Conservation (phyloP, 306 rosid species). For the Cicer yamashitae region DNA sequence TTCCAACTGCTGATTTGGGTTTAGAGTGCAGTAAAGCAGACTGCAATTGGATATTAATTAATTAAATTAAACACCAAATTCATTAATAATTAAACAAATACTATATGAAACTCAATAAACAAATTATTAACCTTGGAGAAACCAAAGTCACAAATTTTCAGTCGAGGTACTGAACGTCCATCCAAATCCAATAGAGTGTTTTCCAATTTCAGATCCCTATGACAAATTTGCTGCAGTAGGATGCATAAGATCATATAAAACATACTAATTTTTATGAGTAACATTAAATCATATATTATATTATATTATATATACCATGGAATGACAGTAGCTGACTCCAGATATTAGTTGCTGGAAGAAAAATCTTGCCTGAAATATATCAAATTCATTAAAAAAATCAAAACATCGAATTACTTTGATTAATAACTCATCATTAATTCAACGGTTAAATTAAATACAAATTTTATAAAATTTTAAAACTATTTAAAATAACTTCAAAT, state of each 20-base stretch:
- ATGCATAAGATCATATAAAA: conserved; percentile 8
- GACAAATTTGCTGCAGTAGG: conserved; percentile 79
- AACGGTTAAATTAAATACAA: no score
- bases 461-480: no score
- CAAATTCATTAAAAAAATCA: conserved; percentile 9
- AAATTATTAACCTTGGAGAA: conserved; percentile 77
- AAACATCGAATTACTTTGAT: no score
- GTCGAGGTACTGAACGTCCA: conserved; percentile 80
- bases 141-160: conserved; percentile 94
- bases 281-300: background rate
- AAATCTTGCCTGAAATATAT: conserved; percentile 77
- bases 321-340: conserved; percentile 92
- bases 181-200: conserved; percentile 91
- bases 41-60: conserved; percentile 46
- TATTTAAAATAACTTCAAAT: no score
- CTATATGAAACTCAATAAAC: background rate
- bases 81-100: background rate
- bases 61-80: background rate
- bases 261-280: background rate
- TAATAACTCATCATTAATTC: no score
- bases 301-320: conserved; percentile 64
- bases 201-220: conserved; percentile 92
- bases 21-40: conserved; percentile 84
- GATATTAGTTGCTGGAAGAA: conserved; percentile 98
- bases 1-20: conserved; percentile 94